Conservation (phyloP, 164 flowering plant species). For the Echeveria elegans region DNA sequence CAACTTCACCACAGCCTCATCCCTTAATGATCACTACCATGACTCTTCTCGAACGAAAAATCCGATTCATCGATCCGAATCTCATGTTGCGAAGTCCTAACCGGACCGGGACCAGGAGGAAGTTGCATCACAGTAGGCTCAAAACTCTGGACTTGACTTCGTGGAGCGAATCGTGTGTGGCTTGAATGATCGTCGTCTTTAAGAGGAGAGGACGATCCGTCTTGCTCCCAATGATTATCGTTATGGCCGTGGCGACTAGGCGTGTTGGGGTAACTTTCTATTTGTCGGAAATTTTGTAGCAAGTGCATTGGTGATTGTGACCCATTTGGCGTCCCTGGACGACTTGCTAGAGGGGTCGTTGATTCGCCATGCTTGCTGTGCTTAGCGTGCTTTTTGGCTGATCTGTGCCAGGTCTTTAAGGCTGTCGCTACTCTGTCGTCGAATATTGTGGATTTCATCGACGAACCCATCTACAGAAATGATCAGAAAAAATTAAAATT, state of each 20-base stretch:
- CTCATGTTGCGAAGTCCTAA: background rate
- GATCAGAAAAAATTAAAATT: background rate
- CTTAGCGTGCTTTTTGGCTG: constrained; percentile 30
- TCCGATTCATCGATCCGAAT: background rate
- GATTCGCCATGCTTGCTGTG: constrained; percentile 16
- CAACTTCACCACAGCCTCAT: background rate
- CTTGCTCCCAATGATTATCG: constrained; percentile 18
- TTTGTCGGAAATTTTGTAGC: constrained; percentile 18
- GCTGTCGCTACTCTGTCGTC: constrained; percentile 41
- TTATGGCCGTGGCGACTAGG: constrained; percentile 15
- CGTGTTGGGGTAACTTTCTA: constrained; percentile 17
- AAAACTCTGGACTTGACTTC: background rate
- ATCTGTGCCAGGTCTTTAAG: constrained; percentile 30
- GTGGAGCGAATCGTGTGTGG: background rate
- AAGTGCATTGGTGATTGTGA: constrained; percentile 42
- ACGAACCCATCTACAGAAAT: constrained; percentile 45
- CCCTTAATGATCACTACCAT: background rate
- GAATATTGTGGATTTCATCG: constrained; percentile 47
- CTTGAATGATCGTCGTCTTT: background rate
- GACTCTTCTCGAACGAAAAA: constrained; percentile 6
- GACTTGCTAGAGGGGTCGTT: constrained; percentile 31
- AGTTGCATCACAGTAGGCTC: background rate
- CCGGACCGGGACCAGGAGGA: constrained; percentile 2
- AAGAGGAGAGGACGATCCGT: constrained; percentile 10
- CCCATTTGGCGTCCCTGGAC: constrained; percentile 31